Evolutionary conservation across 2,329 filamentous ascomycete species (phyloP), one percentile per base, ranked within the genome.

Genomic region (Spiromastix sp.): DNA sequence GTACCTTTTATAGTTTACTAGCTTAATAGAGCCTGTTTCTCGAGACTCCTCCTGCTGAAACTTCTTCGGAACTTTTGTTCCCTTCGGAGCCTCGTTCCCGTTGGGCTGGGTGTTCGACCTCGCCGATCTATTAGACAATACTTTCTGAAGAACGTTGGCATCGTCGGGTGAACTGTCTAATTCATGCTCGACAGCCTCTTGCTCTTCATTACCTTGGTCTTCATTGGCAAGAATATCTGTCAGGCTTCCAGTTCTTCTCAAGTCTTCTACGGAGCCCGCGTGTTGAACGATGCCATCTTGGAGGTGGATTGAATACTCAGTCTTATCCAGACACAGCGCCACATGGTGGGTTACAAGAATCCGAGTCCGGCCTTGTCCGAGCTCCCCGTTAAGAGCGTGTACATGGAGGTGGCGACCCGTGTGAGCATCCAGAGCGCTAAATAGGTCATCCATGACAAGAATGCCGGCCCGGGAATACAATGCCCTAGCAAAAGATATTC

Each of bases 311-410:
- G 83, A 67, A 46, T 82, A 89, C 47, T 81, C 81, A 5, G 84
- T 77, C 49, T 73, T 74, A 9, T 80, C 67, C 38, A 83, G 69
- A 43, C 78, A 81, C 2, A 89, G 67, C 3, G 74, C 74, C 13
- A 86, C 77, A 47, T 89, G 82, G 50, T 91, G 84, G 0, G 84
- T 91, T 17, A 86, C 84, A 3, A 91, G 62, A 31, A 91, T 83
- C 19, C 83, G 66, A 2, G 85, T 91, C 37, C 85, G 66, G 0
- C 75, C 77, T 15, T 67, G 57, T 41, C 79, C 79, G 6, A 89
- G 67, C 32, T 81, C 72, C 4, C 83, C 83, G 2, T 72, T 78
- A 2, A 89, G 64, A 41, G 79, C 85, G 38, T 83, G 71, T 44
- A 87, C 81, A 45, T 83, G 85, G 32, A 89, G 78, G 48, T 85